Evolutionary conservation across 352 stramenopile genomes (phyloP), one percentile per base, ranked within the genome.

Genomic region (Phytophthora hybrid): DNA sequence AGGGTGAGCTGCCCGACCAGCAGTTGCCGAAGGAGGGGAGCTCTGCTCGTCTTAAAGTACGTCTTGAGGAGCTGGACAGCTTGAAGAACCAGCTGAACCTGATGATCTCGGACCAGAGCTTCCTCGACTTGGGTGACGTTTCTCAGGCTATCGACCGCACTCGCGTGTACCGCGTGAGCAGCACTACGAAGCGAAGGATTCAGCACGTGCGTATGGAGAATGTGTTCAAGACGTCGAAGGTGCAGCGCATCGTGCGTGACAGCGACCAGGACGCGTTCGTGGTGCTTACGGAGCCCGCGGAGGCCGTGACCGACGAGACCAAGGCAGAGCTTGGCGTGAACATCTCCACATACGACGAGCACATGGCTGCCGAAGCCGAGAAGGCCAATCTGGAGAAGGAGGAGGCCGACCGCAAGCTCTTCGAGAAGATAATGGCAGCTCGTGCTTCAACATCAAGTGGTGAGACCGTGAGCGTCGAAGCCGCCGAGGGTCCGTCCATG

Each of bases 71-170:
- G 59, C 73, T 94, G 23, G 76, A 83, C 63, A 56, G 57, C 26
- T 83, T 76, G 58, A 89, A 93, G 77, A 94, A 94, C 72, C 79
- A 88, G 61, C 72, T 94, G 63, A 94, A 93, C 64, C 70, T 94
- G 16, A 94, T 94, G 88, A 88, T 91, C 67, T 92, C 87, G 59
- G 88, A 94, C 54, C 75, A 86, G 55, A 76, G 78, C 18, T 90
- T 81, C 46, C 63, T 94, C 8, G 85, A 93, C 66, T 39, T 94
- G 60, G 58, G 31, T 21, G 80, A 93, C 67, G 47, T 77, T 4
- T 57, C 76, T 7, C 88, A 94, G 63, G 85, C 70, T 19, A 92
- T 94, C 67, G 82, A 94, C 54, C 88, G 88, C 29, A 76, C 78
- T 49, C 76, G 77, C 34, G 85, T 94, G 21, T 91, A 87, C 64